Evolutionary conservation across 352 stramenopile species (phyloP), one percentile per base, ranked within the genome.

Genomic region (Phytophthora multivora): DNA sequence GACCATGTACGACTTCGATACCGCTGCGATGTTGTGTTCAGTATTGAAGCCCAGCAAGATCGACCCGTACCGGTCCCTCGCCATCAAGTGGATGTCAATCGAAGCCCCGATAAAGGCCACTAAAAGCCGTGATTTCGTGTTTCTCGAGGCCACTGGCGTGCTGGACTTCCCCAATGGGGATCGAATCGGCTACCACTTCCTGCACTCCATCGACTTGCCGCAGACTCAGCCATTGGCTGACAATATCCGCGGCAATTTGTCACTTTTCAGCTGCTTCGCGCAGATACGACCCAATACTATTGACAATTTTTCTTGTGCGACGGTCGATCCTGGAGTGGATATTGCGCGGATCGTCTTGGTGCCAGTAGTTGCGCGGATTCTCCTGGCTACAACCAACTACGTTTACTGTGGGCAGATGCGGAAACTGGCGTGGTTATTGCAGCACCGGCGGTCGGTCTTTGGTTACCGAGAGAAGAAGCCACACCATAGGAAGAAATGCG

Each of bases 381-480:
- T 86, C 10, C 45, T 81, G 12, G 63, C 73, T 9, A 31, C 57
- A 4, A 69, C 51, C 1, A 54, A 65, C n/a, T 68, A 72, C 49
- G 66, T 76, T 5, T 61, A 79, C 21, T 84, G 73, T 41, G 70
- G 66, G 1, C 69, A 78, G 26, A 77, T 78, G 69, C 74, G 75
- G 42, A 83, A 85, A 50, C 56, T 83, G n/a, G 51, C 68, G 41
- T 84, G 74, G 72, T 58, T 65, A 16, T 43, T 65, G 5, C 45
- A 73, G n/a, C 46, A 60, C 4, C 56, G 56, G 5, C 47, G 31
- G 2, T 53, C 35, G 0, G 41, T 18, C 9, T 55, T 54, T 36
- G 13, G 33, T 0, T 33, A 36, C 36, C 18, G 48, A 9, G 49
- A 48, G 2, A 45, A 39, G 21, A 35, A 33, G 19, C 40, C 16